Evolutionary conservation across 148 eudicot species (phyloP).

Genomic region (Chenopodium quinoa): DNA sequence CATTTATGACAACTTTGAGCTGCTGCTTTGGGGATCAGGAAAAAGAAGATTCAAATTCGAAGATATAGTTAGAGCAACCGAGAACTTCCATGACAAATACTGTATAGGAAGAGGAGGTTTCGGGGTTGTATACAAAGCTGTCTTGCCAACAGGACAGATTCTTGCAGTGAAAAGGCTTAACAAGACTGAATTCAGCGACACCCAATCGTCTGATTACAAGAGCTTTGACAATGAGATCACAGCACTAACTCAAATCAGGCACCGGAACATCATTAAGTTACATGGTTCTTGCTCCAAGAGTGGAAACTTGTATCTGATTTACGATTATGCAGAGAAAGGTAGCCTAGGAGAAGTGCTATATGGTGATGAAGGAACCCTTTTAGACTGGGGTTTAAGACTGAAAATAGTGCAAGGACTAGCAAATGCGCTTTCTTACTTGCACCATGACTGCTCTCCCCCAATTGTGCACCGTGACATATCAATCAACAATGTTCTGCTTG

Average conservation of each 20-base stretch:
- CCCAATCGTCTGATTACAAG: constrained; percentile 6
- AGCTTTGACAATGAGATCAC: constrained; percentile 37
- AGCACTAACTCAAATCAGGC: constrained; percentile 32
- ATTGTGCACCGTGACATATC: constrained; percentile 70
- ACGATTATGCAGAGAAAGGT: constrained; percentile 34
- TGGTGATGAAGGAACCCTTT: constrained; percentile 7
- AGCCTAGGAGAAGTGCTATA: constrained; percentile 31
- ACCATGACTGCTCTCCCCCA: constrained; percentile 78
- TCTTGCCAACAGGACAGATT: constrained; percentile 24
- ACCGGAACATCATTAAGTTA: constrained; percentile 33
- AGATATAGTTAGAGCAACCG: constrained; percentile 26
- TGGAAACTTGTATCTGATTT: constrained; percentile 20
- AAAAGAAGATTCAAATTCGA: constrained; percentile 17
- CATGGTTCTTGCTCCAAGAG: constrained; percentile 25
- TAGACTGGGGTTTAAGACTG: constrained; percentile 33
- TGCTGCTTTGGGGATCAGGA: constrained; percentile 15
- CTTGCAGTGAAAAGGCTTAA: constrained; percentile 32
- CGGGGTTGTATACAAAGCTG: constrained; percentile 37
- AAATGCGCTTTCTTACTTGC: constrained; percentile 29
- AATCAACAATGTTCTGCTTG: constrained; percentile 67
- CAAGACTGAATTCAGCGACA: background rate
- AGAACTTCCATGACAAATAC: constrained; percentile 25
- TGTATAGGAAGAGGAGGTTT: constrained; percentile 35
- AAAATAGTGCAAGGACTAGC: constrained; percentile 28
- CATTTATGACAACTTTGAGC: constrained; percentile 17